Evolutionary conservation across 2,329 filamentous ascomycete species (phyloP).

Genomic region (Fusarium sterilihyphosum): DNA sequence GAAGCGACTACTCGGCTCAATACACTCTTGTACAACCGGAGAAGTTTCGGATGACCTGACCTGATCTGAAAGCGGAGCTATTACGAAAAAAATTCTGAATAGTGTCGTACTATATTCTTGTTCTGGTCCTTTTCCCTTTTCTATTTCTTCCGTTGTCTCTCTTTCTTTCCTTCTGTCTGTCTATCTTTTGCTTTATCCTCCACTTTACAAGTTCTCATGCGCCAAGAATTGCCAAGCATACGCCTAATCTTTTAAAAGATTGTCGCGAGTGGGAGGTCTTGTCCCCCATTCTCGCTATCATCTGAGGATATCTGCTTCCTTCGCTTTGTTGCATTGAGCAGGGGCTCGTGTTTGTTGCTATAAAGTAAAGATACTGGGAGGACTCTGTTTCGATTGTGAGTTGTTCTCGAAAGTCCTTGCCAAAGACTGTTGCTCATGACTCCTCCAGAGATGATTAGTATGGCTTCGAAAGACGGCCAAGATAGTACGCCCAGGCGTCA

Average conservation of each 20-base stretch:
- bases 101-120: background rate
- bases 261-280: constrained; percentile 26
- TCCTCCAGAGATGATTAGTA: constrained; percentile 3
- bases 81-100: constrained; percentile 5
- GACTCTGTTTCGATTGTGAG: background rate
- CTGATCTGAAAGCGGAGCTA: constrained; percentile 30
- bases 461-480: constrained; percentile 19
- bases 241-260: constrained; percentile 26
- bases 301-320: background rate
- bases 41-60: constrained; percentile 31
- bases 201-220: background rate
- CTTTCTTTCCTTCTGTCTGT: background rate
- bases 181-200: background rate
- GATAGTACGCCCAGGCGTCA: constrained; percentile 24
- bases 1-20: background rate
- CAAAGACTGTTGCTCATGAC: background rate
- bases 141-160: background rate
- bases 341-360: background rate
- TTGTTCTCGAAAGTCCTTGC: background rate
- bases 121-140: background rate
- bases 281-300: background rate
- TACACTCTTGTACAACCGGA: constrained; percentile 10
- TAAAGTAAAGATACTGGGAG: background rate
- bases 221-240: constrained; percentile 36
- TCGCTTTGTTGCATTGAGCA: constrained; percentile 4